Evolutionary conservation across 805 yeast genomes (phyloP), one percentile per base, ranked within the genome.

Genomic region (Saturnispora hagleri): DNA sequence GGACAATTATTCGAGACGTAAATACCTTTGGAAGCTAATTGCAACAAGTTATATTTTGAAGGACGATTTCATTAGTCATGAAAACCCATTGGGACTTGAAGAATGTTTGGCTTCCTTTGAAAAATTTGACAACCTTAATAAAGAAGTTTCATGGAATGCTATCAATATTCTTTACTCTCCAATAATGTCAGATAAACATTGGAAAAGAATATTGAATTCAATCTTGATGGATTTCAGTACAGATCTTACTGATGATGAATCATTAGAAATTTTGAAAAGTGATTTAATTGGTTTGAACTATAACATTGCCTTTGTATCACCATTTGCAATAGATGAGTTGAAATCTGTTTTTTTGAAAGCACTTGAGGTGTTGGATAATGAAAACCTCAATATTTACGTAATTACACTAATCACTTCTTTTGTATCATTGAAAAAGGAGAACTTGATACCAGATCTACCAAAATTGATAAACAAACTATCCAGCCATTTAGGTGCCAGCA

Each of bases 11-110:
- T 36, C 52, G 12, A 43, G 20, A 20, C 42, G 52, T 20, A 50
- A 50, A 38, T 50, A 50, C 24, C 24, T 50, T 40, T 50, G 52
- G 52, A 50, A 50, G 28, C 17, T 50, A 20, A 38, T 50, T 17
- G 52, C 40, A 8, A 49, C 47, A 33, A 24, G 35, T 12, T 49
- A 34, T 31, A 35, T 20, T 27, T 24, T 33, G 8, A 18, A 31
- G n/a, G 51, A 43, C 7, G 28, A 43, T 8, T 41, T 48, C n/a
- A 26, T 43, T 4, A 22, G 35, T 12, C 34, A 43, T 13, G 18
- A 17, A 18, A 34, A 43, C n/a, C 47, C 51, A 3, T 34, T 49
- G 20, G 51, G 51, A 3, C 26, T 49, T 13, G 40, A 34, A 13
- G 47, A 49, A 33, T 22, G 33, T 20, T 31, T 49, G 24, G 17